These are phyloP conservation scores for Galium porrigens DNA, from an alignment of 305 asterid species.

Conservation along the genomic window DNA sequence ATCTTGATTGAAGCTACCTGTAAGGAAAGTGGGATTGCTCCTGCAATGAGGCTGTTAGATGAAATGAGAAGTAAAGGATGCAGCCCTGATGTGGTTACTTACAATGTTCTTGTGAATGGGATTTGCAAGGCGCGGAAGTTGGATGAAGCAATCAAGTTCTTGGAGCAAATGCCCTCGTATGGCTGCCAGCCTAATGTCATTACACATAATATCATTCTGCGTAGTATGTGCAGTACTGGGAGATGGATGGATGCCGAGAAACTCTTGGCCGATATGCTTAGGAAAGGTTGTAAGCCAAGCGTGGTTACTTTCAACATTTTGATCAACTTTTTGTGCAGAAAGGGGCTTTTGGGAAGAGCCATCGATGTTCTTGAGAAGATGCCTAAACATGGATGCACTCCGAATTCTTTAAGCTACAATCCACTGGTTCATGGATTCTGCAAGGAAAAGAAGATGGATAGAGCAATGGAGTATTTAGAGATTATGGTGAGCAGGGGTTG, in stretches of 20 bases:
- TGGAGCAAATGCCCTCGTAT: constrained; percentile 44
- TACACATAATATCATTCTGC: constrained; percentile 62
- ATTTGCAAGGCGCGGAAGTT: constrained; percentile 77
- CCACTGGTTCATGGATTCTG: constrained; percentile 74
- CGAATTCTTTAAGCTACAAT: constrained; percentile 71
- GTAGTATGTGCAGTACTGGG: constrained; percentile 69
- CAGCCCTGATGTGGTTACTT: constrained; percentile 72
- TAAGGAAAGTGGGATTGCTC: constrained; percentile 58
- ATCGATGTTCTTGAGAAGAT: constrained; percentile 63
- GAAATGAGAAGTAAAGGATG: constrained; percentile 73
- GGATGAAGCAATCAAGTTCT: constrained; percentile 64
- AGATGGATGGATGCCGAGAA: constrained; percentile 91
- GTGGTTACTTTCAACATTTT: constrained; percentile 76
- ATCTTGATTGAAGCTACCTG: constrained; percentile 77
- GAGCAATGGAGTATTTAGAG: constrained; percentile 76
- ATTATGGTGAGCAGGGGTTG: constrained; percentile 71
- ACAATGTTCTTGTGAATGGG: constrained; percentile 67
- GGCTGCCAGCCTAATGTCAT: constrained; percentile 81
- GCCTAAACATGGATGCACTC: constrained; percentile 63
- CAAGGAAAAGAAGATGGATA: constrained; percentile 73
- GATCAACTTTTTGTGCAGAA: constrained; percentile 67
- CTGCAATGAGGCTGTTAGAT: constrained; percentile 76
- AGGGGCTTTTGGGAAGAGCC: constrained; percentile 53
- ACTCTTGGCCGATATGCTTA: constrained; percentile 63
- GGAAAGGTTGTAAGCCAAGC: constrained; percentile 69